Base-by-base conservation (phyloP, 1,139 yeast genomes). In the Candida sp. region DNA sequence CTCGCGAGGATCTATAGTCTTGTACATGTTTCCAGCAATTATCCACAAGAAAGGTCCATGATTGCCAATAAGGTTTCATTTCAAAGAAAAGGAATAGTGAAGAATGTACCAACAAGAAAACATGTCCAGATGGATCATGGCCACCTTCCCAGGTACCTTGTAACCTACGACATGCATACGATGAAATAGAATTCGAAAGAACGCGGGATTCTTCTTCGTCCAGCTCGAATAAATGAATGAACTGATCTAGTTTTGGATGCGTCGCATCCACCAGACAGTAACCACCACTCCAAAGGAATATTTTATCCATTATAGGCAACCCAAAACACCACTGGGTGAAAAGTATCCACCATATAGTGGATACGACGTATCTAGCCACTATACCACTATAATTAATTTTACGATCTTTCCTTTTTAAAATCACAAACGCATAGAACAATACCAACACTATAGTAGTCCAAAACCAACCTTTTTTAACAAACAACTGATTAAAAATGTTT, bases 121-220 rank as follows among this genome's bases (percentile, higher is more conserved):
- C 87, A 60, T 93, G 99, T 0, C 99, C 99, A 49, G 95, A 85
- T 11, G 98, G 96, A 66, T 93, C 99, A 58, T 89, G 96, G 0
- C 99, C 99, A 1, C 97, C 97, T 7, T 58, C 60, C 99, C 98
- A 91, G 3, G 67, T 52, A 0, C 97, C 97, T 22, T 79, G 80
- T 21, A 79, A 52, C 23, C 66, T 57, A 37, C 90, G 68, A 58
- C 97, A 90, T 4, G 68, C 66, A 36, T 71, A 70, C 15, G 87
- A 81, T 2, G 72, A 58, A 9, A 73, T 55, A 2, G 42, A 34
- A 4, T 49, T 56, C 1, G 67, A 56, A 44, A 60, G 64, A 39
- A 48, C 42, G 12, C 29, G 11, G 9, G 23, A 30, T 9, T 23
- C 32, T 22, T 32, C 40, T 2, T 36, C 9, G 29, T 36, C 21